These are phyloP conservation scores for Coriolopsis trogii DNA, from an alignment of 1,284 basidiomycete species.

Conservation along the genomic window DNA sequence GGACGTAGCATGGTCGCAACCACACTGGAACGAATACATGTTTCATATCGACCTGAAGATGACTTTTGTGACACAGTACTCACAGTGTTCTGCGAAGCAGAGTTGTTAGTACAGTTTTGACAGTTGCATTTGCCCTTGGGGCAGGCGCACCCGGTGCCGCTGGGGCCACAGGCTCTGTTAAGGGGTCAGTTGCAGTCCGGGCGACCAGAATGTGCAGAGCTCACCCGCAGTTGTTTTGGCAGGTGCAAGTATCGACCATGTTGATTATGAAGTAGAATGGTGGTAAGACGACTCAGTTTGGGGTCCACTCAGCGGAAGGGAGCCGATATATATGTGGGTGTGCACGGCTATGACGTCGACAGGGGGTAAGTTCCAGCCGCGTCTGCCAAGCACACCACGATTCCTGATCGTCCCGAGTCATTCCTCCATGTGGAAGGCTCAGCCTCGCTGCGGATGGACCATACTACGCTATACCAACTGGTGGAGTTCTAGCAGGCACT, in stretches of 20 bases:
- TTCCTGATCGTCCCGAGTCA: too few species aligned
- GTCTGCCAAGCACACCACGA: too few species aligned
- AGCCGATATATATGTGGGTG: too few species aligned
- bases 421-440: too few species aligned
- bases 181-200: too few species aligned
- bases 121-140: slow-evolving; percentile 32
- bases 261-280: background rate
- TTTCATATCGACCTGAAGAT: background rate
- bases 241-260: slow-evolving; percentile 28
- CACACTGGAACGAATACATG: background rate
- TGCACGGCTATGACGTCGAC: too few species aligned
- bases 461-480: too few species aligned
- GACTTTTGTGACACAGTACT: background rate
- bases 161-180: slow-evolving; percentile 30
- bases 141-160: slow-evolving; percentile 30
- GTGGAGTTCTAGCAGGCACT: too few species aligned
- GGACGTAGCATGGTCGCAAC: slow-evolving; percentile 6
- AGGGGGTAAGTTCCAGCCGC: too few species aligned
- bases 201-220: background rate
- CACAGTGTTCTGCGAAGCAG: background rate
- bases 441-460: too few species aligned
- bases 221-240: slow-evolving; percentile 31
- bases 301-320: too few species aligned
- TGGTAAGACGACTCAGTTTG: too few species aligned
- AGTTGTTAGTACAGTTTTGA: slow-evolving; percentile 31